These are phyloP conservation scores for Leishmania lainsoni DNA, from an alignment of 208 protist genomes.

Conservation along the genomic window DNA sequence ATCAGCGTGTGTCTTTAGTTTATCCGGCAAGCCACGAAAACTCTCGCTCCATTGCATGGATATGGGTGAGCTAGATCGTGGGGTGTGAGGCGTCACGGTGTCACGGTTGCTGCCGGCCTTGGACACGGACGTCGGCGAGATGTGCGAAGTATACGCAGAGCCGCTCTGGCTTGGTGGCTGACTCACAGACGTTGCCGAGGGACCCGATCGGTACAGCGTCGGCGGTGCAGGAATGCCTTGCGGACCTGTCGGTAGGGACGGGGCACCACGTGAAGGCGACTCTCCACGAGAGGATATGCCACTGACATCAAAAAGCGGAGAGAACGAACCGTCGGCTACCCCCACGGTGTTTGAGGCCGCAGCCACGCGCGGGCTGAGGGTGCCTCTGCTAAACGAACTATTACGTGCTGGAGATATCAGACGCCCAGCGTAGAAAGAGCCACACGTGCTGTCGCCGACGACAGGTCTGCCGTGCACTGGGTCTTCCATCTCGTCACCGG, in stretches of 20 bases:
- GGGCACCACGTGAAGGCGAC: conserved; percentile 49
- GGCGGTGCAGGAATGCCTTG: conserved; percentile 35
- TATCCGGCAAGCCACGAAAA: conserved; percentile 26
- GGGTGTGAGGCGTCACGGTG: conserved; percentile 23
- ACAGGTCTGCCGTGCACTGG: conserved; percentile 31
- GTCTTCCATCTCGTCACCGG: conserved; percentile 68
- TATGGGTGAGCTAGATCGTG: conserved; percentile 29
- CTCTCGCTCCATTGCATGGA: conserved; percentile 35
- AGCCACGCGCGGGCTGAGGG: conserved; percentile 27
- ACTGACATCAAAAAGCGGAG: conserved; percentile 30
- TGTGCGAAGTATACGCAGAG: conserved; percentile 25
- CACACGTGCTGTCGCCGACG: conserved; percentile 45
- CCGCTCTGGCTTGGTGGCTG: conserved; percentile 17
- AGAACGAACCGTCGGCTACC: conserved; percentile 25
- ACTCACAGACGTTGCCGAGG: conserved; percentile 4
- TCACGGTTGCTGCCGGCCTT: conserved; percentile 28
- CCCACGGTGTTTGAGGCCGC: conserved; percentile 5
- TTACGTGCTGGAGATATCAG: conserved; percentile 43
- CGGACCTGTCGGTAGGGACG: conserved; percentile 23
- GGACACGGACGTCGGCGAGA: conserved; percentile 22
- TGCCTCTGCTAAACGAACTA: conserved; percentile 48
- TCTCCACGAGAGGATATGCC: conserved; percentile 43
- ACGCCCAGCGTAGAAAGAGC: conserved; percentile 34
- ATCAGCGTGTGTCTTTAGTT: conserved; percentile 47
- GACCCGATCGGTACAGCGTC: conserved; percentile 22